These are phyloP conservation scores for Albophoma yamanashiensis DNA, from an alignment of 2,329 filamentous ascomycete genomes.

Conservation along the genomic window DNA sequence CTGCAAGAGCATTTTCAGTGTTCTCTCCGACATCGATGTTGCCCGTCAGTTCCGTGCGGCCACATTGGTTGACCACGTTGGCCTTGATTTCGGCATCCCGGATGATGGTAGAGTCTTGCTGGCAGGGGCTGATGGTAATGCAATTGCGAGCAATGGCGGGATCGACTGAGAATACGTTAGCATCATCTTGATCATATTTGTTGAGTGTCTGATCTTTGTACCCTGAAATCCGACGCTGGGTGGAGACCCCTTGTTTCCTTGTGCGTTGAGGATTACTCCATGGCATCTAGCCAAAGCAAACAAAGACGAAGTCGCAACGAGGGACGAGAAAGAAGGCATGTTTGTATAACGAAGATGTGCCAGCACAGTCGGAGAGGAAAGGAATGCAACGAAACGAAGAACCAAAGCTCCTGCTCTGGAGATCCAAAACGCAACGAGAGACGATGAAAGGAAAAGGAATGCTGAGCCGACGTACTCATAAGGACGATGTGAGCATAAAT, in stretches of 20 bases:
- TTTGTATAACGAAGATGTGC: background rate
- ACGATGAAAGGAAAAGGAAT: background rate
- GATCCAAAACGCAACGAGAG: background rate
- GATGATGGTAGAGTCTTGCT: constrained; percentile 55
- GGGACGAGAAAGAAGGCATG: background rate
- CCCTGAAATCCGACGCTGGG: constrained; percentile 39
- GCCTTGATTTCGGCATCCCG: constrained; percentile 40
- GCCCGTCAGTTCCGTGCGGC: constrained; percentile 48
- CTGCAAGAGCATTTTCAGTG: constrained; percentile 39
- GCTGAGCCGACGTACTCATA: background rate
- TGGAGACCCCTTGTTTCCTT: constrained; percentile 34
- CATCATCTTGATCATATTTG: background rate
- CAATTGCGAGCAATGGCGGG: constrained; percentile 49
- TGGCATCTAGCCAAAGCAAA: constrained; percentile 17
- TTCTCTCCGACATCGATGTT: constrained; percentile 51
- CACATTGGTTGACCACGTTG: constrained; percentile 49
- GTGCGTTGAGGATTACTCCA: constrained; percentile 34
- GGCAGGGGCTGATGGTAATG: constrained; percentile 53
- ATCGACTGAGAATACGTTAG: constrained; percentile 27
- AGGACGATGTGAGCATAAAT: background rate
- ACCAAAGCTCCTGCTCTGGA: background rate
- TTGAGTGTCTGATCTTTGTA: constrained; percentile 8
- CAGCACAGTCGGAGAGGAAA: background rate
- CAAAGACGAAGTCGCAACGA: background rate
- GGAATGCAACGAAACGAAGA: background rate